A percentile compares a stretch with the other conserved stretches of the same genome.
Conservation (phyloP, 2,329 filamentous ascomycete species). For the Microsporum audouinii region DNA sequence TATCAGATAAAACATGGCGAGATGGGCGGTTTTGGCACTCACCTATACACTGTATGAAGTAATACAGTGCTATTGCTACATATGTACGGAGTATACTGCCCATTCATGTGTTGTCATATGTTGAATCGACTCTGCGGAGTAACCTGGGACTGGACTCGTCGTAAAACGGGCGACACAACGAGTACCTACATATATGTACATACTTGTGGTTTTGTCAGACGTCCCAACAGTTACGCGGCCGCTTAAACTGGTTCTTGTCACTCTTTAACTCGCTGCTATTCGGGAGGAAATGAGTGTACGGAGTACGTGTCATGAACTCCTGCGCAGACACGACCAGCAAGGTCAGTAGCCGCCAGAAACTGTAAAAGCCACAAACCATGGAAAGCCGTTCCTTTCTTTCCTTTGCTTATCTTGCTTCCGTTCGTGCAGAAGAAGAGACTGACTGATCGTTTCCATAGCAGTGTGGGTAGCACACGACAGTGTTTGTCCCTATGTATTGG, state of each 20-base stretch:
- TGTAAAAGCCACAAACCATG: not conserved
- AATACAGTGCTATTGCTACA: not conserved
- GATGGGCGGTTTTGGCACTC: not conserved
- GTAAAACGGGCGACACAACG: not conserved
- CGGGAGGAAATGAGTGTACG: not conserved
- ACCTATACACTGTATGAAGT: not conserved
- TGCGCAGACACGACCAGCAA: not conserved
- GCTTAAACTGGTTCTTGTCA: not conserved
- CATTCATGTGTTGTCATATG: not conserved
- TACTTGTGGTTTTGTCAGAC: not conserved
- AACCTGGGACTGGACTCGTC: not conserved
- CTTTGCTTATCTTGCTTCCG: not conserved
- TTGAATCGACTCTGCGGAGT: not conserved
- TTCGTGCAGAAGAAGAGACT: not conserved
- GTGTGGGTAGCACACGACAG: not conserved
- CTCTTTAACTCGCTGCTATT: not conserved
- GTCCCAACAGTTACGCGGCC: not conserved
- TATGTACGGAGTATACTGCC: not conserved
- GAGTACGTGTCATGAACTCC: not conserved
- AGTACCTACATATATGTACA: not conserved
- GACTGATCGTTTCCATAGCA: not conserved
- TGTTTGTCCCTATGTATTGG: not conserved
- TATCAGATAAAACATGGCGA: not conserved
- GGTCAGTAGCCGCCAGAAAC: not conserved
- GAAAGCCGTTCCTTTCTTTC: not conserved